These are phyloP conservation scores for Yarrowia phangngaensis DNA, from an alignment of 805 yeast genomes.

Conservation along the genomic window DNA sequence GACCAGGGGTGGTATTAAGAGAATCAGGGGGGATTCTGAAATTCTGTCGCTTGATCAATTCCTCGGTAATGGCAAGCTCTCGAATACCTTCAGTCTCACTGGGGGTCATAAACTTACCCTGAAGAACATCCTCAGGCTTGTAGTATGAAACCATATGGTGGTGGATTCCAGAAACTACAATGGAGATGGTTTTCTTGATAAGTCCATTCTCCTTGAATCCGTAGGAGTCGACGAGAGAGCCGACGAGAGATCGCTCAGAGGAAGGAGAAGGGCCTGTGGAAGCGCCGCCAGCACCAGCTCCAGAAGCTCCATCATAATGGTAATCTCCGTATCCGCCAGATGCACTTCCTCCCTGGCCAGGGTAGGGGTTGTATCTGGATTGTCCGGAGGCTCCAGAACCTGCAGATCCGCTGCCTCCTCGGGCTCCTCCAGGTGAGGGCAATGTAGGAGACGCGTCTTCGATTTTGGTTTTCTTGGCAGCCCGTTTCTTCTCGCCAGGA, in stretches of 20 bases:
- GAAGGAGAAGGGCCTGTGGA: slow-evolving; percentile 30
- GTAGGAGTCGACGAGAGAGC: slow-evolving; percentile 56
- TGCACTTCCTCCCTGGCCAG: slow-evolving; percentile 2
- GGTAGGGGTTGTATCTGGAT: slow-evolving; percentile 22
- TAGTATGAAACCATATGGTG: slow-evolving; percentile 76
- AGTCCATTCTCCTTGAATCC: slow-evolving; percentile 69
- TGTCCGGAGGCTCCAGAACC: slow-evolving; percentile 6
- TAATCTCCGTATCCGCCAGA: slow-evolving; percentile 8
- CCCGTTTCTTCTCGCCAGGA: slow-evolving; percentile 44
- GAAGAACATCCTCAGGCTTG: slow-evolving; percentile 65
- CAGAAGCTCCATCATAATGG: slow-evolving; percentile 15
- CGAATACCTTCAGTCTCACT: slow-evolving; percentile 50
- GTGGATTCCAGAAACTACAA: slow-evolving; percentile 46
- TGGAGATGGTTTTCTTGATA: slow-evolving; percentile 75
- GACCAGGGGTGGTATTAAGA: slow-evolving; percentile 24
- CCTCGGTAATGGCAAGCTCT: slow-evolving; percentile 44
- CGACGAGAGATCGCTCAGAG: slow-evolving; percentile 47
- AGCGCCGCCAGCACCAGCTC: slow-evolving; percentile 17
- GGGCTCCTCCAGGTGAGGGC: slow-evolving; percentile 8
- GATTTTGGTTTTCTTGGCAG: slow-evolving; percentile 21
- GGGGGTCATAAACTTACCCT: slow-evolving; percentile 56
- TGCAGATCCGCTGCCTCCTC: slow-evolving; percentile 3
- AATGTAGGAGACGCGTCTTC: neutral
- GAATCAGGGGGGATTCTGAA: slow-evolving; percentile 39
- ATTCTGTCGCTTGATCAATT: slow-evolving; percentile 38